Evolutionary conservation across 2,329 filamentous ascomycete species (phyloP), one percentile per base, ranked within the genome.

Genomic region (Tolypocladium capitatum): DNA sequence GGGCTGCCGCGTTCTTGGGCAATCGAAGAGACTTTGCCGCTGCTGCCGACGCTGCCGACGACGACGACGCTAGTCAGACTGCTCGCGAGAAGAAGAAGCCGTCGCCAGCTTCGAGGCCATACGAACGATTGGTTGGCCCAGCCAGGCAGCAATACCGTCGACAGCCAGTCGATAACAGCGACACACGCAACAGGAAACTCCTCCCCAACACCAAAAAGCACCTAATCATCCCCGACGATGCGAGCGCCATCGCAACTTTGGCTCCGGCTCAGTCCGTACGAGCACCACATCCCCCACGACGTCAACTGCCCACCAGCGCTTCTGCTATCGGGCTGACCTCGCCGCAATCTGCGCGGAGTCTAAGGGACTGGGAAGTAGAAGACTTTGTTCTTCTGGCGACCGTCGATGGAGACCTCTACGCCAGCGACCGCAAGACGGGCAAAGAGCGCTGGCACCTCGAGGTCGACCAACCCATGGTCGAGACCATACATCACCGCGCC

Each of bases 311-410:
- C 63, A 72, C 74, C 65, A 78, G 76, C 70, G 76, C 75, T 63
- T 68, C 67, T 55, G 65, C 75, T 66, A 74, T 76, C 66, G 81
- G 81, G 60, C 74, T 85, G 68, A 78, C 84, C 73, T 83, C 86
- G 85, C 85, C 83, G 83, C 84, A 86, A 66, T 76, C 77, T 84
- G 91, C 89, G 90, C 90, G 91, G 81, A 94, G 84, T 76, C 76
- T 97, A 79, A 84, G 90, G 80, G 91, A 96, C 73, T 97, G 91
- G 91, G 88, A 96, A 85, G 90, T 96, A 72, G 91, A 97, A 86
- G 90, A 97, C 76, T 94, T 96, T 80, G 86, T 97, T 73, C 87
- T 98, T 75, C 76, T 98, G 85, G 91, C 92, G 86, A 97, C 92
- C 79, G 86, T 97, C 80, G 90, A 97, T 76, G 92, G 92, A 76